phyloP scores from a whole-genome alignment of 768 basidiomycete genomes.

The Cystofilobasidium bisporidii region DNA sequence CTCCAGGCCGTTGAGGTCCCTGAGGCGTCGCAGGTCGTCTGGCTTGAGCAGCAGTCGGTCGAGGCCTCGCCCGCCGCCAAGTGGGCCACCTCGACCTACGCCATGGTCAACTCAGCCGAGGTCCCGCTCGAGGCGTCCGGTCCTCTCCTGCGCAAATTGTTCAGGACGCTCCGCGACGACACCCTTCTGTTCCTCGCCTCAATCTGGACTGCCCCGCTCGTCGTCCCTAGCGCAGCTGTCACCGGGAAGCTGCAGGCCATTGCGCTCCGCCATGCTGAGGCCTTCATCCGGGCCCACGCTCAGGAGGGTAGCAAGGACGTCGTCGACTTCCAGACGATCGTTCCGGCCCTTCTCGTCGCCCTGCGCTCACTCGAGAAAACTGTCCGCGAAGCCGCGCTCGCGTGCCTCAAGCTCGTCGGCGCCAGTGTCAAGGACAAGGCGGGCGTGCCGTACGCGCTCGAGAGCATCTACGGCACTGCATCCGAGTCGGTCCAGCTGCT shows the following conservation, averaged over 20 bases:
- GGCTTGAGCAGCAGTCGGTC: constrained; percentile 27
- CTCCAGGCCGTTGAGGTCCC: constrained; percentile 31
- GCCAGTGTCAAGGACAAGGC: constrained; percentile 3
- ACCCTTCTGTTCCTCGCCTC: constrained; percentile 72
- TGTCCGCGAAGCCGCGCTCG: constrained; percentile 37
- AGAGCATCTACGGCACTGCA: constrained; percentile 25
- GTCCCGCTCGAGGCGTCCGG: constrained; percentile 49
- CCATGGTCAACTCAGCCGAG: constrained; percentile 52
- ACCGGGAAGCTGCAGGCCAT: constrained; percentile 43
- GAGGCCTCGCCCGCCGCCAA: constrained; percentile 1
- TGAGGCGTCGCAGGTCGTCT: constrained; percentile 10
- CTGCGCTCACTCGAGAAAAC: constrained; percentile 32
- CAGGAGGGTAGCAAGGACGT: constrained; percentile 45
- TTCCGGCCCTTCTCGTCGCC: constrained; percentile 38
- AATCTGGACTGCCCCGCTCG: constrained; percentile 46
- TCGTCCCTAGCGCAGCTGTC: constrained; percentile 3
- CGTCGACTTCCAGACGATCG: constrained; percentile 42
- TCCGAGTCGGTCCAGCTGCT: constrained; percentile 32
- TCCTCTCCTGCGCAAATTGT: constrained; percentile 54
- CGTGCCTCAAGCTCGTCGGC: constrained; percentile 19
- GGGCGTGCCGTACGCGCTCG: constrained; percentile 22
- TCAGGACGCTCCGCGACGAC: constrained; percentile 59
- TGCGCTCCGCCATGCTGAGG: constrained; percentile 63
- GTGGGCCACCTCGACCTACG: constrained; percentile 57
- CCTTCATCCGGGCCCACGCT: constrained; percentile 68